A percentile compares a stretch with the other conserved stretches of the same genome.
These are phyloP conservation scores for Ogataea wickerhamii DNA, from an alignment of 805 yeast species.

Conservation along the genomic window DNA sequence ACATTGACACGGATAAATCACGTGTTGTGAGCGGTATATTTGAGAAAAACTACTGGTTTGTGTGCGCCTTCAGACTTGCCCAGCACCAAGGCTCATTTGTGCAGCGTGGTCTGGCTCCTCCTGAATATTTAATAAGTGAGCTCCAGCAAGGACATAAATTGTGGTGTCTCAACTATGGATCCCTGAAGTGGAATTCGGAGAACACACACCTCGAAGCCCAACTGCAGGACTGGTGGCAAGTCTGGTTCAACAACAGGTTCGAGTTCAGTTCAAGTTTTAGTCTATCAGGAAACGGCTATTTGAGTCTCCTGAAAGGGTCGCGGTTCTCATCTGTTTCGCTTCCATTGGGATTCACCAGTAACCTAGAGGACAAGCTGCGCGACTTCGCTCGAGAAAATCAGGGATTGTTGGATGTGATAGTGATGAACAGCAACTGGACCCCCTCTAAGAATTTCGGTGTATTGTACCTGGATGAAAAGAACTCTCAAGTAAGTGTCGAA, in stretches of 20 bases:
- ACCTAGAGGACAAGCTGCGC: constrained; percentile 20
- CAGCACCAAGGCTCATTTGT: constrained; percentile 12
- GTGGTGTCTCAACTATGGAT: constrained; percentile 33
- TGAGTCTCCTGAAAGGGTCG: constrained; percentile 29
- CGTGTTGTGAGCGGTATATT: constrained; percentile 30
- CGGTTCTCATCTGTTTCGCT: constrained; percentile 28
- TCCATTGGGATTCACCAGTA: constrained; percentile 31
- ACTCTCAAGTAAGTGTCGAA: constrained; percentile 19
- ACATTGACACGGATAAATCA: constrained; percentile 33
- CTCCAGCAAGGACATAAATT: constrained; percentile 31
- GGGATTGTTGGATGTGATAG: constrained; percentile 20
- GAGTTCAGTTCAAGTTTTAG: constrained; percentile 24
- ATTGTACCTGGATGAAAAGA: constrained; percentile 17
- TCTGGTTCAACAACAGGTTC: constrained; percentile 33
- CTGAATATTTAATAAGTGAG: constrained; percentile 32
- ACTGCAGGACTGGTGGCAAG: constrained; percentile 35
- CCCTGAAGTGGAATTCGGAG: constrained; percentile 16
- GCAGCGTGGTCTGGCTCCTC: constrained; percentile 29
- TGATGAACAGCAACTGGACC: constrained; percentile 29
- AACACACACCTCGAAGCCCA: constrained; percentile 8
- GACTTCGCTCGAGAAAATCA: constrained; percentile 9
- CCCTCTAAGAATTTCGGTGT: constrained; percentile 33
- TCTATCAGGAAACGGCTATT: constrained; percentile 32
- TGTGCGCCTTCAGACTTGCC: constrained; percentile 26
- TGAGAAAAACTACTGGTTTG: constrained; percentile 33